phyloP scores from a whole-genome alignment of 257 asterid species.

The Solanum sparsipilum region DNA sequence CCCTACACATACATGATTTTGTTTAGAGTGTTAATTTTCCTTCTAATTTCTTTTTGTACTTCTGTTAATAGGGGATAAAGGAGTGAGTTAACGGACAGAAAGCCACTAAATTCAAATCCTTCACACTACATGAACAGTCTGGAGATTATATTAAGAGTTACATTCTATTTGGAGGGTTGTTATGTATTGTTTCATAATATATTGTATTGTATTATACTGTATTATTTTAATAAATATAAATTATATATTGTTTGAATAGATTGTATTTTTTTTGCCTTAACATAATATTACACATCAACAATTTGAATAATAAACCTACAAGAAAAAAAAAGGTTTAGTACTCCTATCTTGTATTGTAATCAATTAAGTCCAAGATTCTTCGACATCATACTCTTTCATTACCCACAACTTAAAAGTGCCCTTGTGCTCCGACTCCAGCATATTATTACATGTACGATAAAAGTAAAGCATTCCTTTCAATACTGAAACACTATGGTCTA shows the following conservation, averaged over 20 bases:
- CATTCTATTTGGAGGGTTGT: fast-evolving
- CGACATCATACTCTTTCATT: not conserved
- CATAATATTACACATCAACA: not conserved
- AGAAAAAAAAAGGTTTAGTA: not conserved
- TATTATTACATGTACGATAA: not conserved
- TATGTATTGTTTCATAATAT: too few relatives aligned
- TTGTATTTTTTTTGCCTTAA: not conserved
- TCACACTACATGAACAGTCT: not conserved
- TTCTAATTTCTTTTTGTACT: too few relatives aligned
- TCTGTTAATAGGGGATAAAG: not conserved
- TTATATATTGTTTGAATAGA: too few relatives aligned
- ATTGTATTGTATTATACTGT: too few relatives aligned
- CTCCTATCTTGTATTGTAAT: not conserved
- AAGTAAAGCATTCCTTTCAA: not conserved
- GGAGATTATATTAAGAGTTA: too few relatives aligned
- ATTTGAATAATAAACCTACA: too few relatives aligned
- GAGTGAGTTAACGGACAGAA: not conserved
- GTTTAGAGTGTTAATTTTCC: not conserved
- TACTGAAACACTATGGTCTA: not conserved
- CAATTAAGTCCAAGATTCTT: not conserved
- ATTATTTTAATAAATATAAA: too few relatives aligned
- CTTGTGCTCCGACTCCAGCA: not conserved
- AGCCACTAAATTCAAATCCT: not conserved
- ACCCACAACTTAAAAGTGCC: not conserved
- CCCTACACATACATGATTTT: not conserved